Percentiles rank a stretch among this genome's conserved stretches.
Evolutionary conservation across 768 basidiomycete genomes (phyloP).

Genomic region (Mycena metata): DNA sequence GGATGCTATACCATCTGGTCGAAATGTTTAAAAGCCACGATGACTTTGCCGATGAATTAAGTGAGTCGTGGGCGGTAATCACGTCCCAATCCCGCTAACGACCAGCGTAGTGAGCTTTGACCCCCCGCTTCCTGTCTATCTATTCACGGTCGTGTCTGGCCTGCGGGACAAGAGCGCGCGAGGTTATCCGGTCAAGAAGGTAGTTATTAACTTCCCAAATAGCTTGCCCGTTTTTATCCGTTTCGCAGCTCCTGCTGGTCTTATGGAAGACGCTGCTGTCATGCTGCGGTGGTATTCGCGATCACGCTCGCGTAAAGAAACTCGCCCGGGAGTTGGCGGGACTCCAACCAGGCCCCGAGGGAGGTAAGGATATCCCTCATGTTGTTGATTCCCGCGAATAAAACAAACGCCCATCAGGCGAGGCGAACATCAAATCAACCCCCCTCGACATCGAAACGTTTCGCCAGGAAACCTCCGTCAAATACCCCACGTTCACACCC

Average conservation of each 20-base stretch:
- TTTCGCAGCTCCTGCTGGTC: constrained; percentile 83
- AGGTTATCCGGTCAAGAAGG: constrained; percentile 98
- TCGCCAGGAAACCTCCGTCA: constrained; percentile 90
- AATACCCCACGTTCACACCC: constrained; percentile 94
- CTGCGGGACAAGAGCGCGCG: constrained; percentile 94
- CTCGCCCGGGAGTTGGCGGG: constrained; percentile 89
- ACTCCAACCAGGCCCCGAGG: constrained; percentile 69
- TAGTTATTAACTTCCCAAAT: constrained; percentile 44
- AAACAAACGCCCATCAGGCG: constrained; percentile 47
- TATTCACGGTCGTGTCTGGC: constrained; percentile 91
- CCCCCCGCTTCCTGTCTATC: constrained; percentile 92
- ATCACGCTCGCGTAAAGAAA: constrained; percentile 85
- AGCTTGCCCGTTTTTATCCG: constrained; percentile 28
- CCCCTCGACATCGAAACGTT: constrained; percentile 93
- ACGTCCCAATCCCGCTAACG: constrained; percentile 19
- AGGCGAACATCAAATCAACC: constrained; percentile 85
- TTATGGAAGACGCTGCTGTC: constrained; percentile 95
- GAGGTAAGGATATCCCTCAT: constrained; percentile 44
- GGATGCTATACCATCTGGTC: constrained; percentile 94
- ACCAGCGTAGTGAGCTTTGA: constrained; percentile 86
- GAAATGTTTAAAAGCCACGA: constrained; percentile 95
- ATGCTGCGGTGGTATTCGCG: constrained; percentile 93
- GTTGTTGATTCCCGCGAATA: constrained; percentile 8
- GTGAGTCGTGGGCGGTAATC: constrained; percentile 63
- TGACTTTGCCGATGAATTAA: constrained; percentile 96